Evolutionary conservation across 2,329 filamentous ascomycete genomes (phyloP).

Genomic region (Scolecobasidium constrictum): DNA sequence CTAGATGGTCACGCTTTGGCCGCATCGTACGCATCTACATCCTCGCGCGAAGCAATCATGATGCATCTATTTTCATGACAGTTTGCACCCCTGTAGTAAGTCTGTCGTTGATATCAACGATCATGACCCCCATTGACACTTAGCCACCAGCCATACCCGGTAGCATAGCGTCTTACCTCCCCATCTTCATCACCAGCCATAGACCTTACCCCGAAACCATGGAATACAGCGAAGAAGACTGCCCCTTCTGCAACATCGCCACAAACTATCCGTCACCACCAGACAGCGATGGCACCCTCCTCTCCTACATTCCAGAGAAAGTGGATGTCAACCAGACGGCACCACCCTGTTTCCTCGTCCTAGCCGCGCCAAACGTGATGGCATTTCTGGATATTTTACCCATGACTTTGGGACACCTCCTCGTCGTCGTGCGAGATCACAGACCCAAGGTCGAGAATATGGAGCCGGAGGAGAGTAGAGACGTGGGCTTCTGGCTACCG

Average conservation of each 20-base stretch:
- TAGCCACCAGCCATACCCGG: too few species aligned
- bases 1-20: too few species aligned
- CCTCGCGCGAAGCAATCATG: too few species aligned
- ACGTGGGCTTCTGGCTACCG: slow-evolving; percentile 46
- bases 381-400: slow-evolving; percentile 94
- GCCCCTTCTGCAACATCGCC: slow-evolving; percentile 50
- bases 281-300: slow-evolving; percentile 9
- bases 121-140: too few species aligned
- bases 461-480: slow-evolving; percentile 40
- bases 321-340: slow-evolving; percentile 20
- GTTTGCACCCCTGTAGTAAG: too few species aligned
- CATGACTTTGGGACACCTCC: slow-evolving; percentile 69
- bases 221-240: too few species aligned
- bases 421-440: slow-evolving; percentile 71
- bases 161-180: too few species aligned
- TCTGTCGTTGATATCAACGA: too few species aligned
- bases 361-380: slow-evolving; percentile 66
- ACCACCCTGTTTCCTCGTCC: slow-evolving; percentile 47
- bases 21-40: too few species aligned
- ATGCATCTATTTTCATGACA: too few species aligned
- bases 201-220: too few species aligned
- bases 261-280: slow-evolving; percentile 33
- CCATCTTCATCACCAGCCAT: too few species aligned
- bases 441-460: slow-evolving; percentile 68
- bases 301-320: slow-evolving; percentile 11